Conservation (phyloP, 2,329 filamentous ascomycete species). For the Fusarium torulosum region DNA sequence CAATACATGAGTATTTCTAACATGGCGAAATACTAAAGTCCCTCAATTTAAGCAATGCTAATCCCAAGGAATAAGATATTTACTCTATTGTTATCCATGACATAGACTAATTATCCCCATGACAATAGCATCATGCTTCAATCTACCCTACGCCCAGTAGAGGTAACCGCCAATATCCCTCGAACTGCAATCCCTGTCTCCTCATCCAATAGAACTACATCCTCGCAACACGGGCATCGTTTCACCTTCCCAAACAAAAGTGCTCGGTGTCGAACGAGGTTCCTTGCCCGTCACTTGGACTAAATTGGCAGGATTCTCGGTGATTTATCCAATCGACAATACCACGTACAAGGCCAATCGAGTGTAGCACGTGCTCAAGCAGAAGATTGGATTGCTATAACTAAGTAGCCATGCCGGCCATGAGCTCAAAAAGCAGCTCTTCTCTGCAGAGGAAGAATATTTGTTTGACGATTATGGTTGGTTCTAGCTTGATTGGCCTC, state of each 20-base stretch:
- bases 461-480: constrained; percentile 37
- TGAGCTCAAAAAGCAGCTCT: neutral
- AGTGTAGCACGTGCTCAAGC: constrained; percentile 21
- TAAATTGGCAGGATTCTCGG: constrained; percentile 21
- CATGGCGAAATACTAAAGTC: neutral
- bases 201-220: constrained; percentile 38
- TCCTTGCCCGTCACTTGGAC: constrained; percentile 3
- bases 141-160: constrained; percentile 15
- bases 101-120: neutral
- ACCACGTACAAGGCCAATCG: constrained; percentile 10
- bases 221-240: constrained; percentile 31
- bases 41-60: neutral
- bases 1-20: neutral
- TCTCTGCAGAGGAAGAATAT: constrained; percentile 11
- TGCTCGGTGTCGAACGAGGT: constrained; percentile 24
- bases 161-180: constrained; percentile 27
- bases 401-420: constrained; percentile 1
- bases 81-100: neutral
- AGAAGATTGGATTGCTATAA: constrained; percentile 26
- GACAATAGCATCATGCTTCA: neutral
- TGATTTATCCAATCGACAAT: constrained; percentile 14
- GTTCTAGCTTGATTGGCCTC: constrained; percentile 38
- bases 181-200: constrained; percentile 4
- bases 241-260: constrained; percentile 16
- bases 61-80: neutral